Evolutionary conservation across 2,329 filamentous ascomycete genomes (phyloP).

Genomic region (Monascus ruber): DNA sequence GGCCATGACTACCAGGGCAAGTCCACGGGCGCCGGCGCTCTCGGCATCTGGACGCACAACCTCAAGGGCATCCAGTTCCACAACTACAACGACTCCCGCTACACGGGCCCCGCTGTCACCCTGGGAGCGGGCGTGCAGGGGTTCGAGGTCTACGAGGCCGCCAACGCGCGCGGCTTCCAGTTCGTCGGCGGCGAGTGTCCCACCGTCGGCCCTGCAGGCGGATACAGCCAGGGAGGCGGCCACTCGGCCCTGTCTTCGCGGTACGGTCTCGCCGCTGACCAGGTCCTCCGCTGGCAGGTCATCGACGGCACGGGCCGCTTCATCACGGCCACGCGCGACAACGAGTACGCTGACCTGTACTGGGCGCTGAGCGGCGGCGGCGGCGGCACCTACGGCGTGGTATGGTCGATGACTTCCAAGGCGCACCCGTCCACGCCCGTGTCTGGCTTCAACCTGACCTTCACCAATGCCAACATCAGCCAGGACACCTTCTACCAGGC

Average conservation of each 20-base stretch:
- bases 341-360: slow-evolving; percentile 44
- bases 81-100: slow-evolving; percentile 29
- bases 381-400: slow-evolving; percentile 47
- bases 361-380: slow-evolving; percentile 53
- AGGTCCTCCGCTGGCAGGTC: slow-evolving; percentile 46
- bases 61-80: slow-evolving; percentile 17
- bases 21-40: slow-evolving; percentile 48
- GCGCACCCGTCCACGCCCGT: slow-evolving; percentile 36
- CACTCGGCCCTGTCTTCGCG: slow-evolving; percentile 42
- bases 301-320: slow-evolving; percentile 41
- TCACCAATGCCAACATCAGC: slow-evolving; percentile 23
- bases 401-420: slow-evolving; percentile 45
- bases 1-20: slow-evolving; percentile 40
- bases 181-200: slow-evolving; percentile 46
- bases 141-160: slow-evolving; percentile 36
- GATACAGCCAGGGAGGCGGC: slow-evolving; percentile 51
- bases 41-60: slow-evolving; percentile 23
- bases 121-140: slow-evolving; percentile 46
- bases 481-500: slow-evolving; percentile 39
- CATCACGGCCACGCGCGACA: slow-evolving; percentile 35
- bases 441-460: slow-evolving; percentile 35
- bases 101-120: slow-evolving; percentile 42
- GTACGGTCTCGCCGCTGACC: slow-evolving; percentile 51
- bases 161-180: slow-evolving; percentile 35
- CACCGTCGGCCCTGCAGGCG: slow-evolving; percentile 48